phyloP scores from a whole-genome alignment of 1,284 basidiomycete genomes.

The Ganoderma resinaceum region DNA sequence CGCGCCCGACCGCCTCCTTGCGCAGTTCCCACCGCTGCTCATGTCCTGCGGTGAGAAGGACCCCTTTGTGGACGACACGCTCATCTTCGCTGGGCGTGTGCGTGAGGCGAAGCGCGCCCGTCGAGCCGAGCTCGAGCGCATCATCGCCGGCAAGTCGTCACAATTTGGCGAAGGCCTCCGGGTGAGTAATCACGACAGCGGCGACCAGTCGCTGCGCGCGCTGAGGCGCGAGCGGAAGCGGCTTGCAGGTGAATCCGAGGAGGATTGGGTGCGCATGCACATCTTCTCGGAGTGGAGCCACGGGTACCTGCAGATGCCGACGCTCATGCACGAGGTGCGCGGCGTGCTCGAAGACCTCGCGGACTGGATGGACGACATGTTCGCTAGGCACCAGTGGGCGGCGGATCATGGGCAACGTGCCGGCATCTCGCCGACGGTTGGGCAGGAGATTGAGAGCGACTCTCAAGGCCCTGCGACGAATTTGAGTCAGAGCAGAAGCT shows the following conservation, averaged over 20 bases:
- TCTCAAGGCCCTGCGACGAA: constrained; percentile 10
- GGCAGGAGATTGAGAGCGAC: neutral
- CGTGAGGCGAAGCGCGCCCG: constrained; percentile 90
- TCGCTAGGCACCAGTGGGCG: constrained; percentile 46
- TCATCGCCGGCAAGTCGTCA: constrained; percentile 61
- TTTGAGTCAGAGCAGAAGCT: neutral
- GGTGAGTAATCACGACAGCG: constrained; percentile 46
- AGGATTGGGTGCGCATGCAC: constrained; percentile 96
- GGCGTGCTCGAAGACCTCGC: constrained; percentile 88
- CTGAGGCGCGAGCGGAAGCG: constrained; percentile 64
- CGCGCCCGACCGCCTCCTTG: constrained; percentile 83
- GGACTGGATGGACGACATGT: constrained; percentile 91
- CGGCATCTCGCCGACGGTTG: constrained; percentile 19
- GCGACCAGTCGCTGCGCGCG: constrained; percentile 46
- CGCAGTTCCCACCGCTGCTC: constrained; percentile 92
- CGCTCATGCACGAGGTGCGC: constrained; percentile 84
- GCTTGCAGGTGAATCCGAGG: constrained; percentile 76
- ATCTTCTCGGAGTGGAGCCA: constrained; percentile 93
- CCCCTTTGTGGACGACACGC: constrained; percentile 95
- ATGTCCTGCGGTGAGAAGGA: constrained; percentile 97
- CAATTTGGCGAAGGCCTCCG: constrained; percentile 62
- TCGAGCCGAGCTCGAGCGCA: constrained; percentile 69
- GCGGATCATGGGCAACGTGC: neutral
- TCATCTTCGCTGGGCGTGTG: constrained; percentile 93
- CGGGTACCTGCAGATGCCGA: constrained; percentile 94